Evolutionary conservation across 257 asterid species (phyloP).

Genomic region (Primulina tabacum): DNA sequence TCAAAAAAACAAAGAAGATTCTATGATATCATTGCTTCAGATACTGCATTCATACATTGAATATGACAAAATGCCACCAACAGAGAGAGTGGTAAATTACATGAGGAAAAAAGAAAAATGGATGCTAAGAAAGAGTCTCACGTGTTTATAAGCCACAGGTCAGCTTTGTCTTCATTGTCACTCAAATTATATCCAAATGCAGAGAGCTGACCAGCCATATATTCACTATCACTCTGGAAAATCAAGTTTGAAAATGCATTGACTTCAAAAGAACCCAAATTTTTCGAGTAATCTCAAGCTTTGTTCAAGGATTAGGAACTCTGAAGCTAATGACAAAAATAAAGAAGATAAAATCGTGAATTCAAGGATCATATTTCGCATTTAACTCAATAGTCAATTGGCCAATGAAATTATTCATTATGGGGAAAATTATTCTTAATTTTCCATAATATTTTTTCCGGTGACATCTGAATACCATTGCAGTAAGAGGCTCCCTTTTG

Average conservation of each 20-base stretch:
- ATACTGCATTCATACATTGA: not conserved
- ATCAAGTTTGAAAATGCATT: constrained; percentile 13
- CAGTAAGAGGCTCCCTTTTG: not conserved
- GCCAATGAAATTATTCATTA: constrained; percentile 11
- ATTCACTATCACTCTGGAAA: constrained; percentile 92
- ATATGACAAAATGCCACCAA: not conserved
- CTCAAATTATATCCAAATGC: constrained; percentile 87
- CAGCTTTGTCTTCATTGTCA: constrained; percentile 88
- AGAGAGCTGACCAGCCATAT: constrained; percentile 98
- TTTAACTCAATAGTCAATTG: constrained; percentile 5
- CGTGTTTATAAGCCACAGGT: constrained; percentile 96
- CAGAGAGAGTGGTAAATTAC: not conserved
- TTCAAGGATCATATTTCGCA: constrained; percentile 5
- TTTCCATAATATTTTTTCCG: not conserved
- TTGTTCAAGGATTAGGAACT: not conserved
- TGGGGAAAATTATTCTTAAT: not conserved
- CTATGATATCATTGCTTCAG: not conserved
- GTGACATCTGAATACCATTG: not conserved
- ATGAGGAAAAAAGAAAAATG: not conserved
- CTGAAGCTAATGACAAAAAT: constrained; percentile 3
- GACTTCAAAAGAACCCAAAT: not conserved
- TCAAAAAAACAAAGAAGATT: not conserved
- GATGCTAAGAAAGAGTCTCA: constrained; percentile 37
- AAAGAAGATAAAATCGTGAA: constrained; percentile 2
- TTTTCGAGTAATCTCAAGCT: not conserved